Conservation (phyloP, 2,329 filamentous ascomycete genomes). For the Dryadomyces sulphureus region DNA sequence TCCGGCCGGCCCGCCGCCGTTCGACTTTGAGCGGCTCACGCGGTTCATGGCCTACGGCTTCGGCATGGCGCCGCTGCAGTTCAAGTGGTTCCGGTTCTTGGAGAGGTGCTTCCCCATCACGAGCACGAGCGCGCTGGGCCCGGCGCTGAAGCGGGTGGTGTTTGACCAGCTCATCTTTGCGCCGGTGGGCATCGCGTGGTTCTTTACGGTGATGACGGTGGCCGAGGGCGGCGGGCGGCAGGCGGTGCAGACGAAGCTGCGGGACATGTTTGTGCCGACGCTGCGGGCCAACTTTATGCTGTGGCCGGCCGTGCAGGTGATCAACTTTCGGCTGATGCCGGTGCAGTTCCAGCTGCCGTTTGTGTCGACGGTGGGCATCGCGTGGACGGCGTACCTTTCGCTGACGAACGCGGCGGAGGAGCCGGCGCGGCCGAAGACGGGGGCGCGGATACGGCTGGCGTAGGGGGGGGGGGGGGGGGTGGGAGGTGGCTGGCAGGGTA, state of each 20-base stretch:
- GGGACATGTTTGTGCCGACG: constrained; percentile 86
- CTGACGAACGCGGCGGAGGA: constrained; percentile 80
- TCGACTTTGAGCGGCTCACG: constrained; percentile 89
- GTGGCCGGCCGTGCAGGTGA: constrained; percentile 89
- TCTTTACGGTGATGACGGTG: constrained; percentile 94
- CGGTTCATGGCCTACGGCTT: constrained; percentile 97
- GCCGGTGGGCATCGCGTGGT: constrained; percentile 69
- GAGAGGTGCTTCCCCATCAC: constrained; percentile 71
- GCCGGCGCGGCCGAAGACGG: constrained; percentile 19
- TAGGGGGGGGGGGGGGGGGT: background rate
- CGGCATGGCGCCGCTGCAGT: constrained; percentile 87
- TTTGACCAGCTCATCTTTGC: constrained; percentile 91
- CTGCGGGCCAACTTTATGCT: constrained; percentile 91
- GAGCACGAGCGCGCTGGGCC: constrained; percentile 56
- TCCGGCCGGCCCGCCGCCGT: constrained; percentile 63
- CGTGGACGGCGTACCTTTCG: constrained; percentile 94
- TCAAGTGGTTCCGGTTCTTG: constrained; percentile 88
- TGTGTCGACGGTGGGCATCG: constrained; percentile 88
- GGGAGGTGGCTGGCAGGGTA: no score
- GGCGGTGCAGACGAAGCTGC: constrained; percentile 69
- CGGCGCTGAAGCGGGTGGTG: constrained; percentile 78
- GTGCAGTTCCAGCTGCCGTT: constrained; percentile 98
- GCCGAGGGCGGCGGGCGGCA: constrained; percentile 80
- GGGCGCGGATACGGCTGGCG: constrained; percentile 23
- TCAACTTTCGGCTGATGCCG: constrained; percentile 93